Evolutionary conservation across 2,329 filamentous ascomycete genomes (phyloP).

Genomic region (Blastomyces parvus): DNA sequence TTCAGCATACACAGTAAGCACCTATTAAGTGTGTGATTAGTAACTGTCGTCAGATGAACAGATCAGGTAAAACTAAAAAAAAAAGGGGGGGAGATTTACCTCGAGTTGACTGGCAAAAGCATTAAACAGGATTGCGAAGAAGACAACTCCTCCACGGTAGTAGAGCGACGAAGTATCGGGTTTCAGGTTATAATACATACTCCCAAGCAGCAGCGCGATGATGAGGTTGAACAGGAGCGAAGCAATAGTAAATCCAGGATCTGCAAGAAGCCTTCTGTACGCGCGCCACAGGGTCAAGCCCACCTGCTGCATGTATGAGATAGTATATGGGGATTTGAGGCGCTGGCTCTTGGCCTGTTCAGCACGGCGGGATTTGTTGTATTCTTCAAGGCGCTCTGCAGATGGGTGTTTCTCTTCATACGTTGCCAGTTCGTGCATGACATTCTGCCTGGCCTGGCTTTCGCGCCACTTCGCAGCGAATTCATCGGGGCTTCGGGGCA

Average conservation of each 20-base stretch:
- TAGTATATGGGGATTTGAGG: conserved; percentile 65
- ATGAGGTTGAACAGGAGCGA: conserved; percentile 60
- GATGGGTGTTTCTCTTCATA: conserved; percentile 35
- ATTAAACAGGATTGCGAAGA: conserved; percentile 79
- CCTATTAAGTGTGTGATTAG: not conserved
- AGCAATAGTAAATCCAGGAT: not conserved
- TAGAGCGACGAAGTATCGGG: conserved; percentile 44
- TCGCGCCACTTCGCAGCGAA: conserved; percentile 52
- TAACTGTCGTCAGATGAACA: not conserved
- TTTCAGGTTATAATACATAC: conserved; percentile 32
- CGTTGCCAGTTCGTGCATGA: conserved; percentile 35
- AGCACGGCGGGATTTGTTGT: conserved; percentile 26
- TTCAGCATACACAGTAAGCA: conserved; percentile 70
- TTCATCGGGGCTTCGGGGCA: conserved; percentile 60
- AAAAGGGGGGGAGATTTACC: conserved; percentile 37
- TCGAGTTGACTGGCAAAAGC: conserved; percentile 72
- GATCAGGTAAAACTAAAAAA: not conserved
- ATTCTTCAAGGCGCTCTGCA: conserved; percentile 26
- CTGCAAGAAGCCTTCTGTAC: not conserved
- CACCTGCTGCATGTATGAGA: conserved; percentile 67
- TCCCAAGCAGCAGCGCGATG: conserved; percentile 56
- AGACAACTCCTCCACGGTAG: conserved; percentile 65
- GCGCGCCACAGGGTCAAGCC: conserved; percentile 48
- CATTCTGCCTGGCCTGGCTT: conserved; percentile 37
- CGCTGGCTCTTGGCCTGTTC: conserved; percentile 43